Base-by-base conservation (phyloP, 257 asterid genomes). In the Capsicum baccatum region DNA sequence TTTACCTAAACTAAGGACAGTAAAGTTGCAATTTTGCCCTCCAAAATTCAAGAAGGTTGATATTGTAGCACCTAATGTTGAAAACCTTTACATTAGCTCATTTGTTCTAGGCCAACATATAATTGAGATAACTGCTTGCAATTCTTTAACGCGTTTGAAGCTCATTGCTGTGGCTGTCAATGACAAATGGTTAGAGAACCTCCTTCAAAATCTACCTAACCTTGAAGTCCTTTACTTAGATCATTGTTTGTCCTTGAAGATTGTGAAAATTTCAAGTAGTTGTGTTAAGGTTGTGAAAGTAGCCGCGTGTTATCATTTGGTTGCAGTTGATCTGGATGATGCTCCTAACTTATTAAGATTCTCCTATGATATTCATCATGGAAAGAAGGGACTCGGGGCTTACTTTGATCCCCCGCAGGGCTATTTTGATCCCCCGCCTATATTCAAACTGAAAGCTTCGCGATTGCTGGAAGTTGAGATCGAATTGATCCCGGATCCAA, bases 231-330 rank as follows among this genome's bases (percentile, higher is more conserved):
- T 54, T 54, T 16, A 17, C 33, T 52, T 68, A 63, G 6, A 1
- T 9, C 3, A 3, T 8, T 82, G 68, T 50, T 9, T 10, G 79
- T 47, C 55, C 13, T 67, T 82, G 68, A 35, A 82, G 79, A 67
- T 17, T 13, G 0, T 82, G 6, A 52, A 52, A 54, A 67, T 67
- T 70, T 82, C 85, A 68, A 82, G 80, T 67, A 15, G 52, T 57
- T 66, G 44, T 2, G 56, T 82, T 10, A 82, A 54, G 66, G 8
- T 8, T 6, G 42, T 67, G 52, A 66, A 39, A 1, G 5, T 68
- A 55, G 17, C 0, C 9, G 1, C 11, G 6, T 68, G 69, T 4
- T n/a, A 7, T 7, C 11, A 55, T 21, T n/a, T 35, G 4, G 3
- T 26, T 16, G 62, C 13, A 42, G 47, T 83, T 83, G 44, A 68